Conservation (phyloP, 257 asterid genomes). For the Sherardia arvensis region DNA sequence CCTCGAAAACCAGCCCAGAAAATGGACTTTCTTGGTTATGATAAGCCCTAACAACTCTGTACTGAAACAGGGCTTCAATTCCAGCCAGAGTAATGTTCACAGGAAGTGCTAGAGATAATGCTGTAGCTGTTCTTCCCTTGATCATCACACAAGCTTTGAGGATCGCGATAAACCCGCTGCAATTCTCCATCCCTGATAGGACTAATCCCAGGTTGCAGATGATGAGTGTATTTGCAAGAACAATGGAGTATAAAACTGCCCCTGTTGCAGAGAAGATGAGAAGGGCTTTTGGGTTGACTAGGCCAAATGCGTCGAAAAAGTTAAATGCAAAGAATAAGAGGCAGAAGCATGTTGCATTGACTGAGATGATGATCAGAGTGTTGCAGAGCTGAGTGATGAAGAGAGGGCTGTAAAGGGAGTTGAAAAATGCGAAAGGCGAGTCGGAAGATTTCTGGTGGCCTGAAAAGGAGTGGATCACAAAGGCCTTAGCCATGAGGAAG, state of each 20-base stretch:
- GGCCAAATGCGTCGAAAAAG: constrained; percentile 19
- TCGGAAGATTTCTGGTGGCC: constrained; percentile 8
- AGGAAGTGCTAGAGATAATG: constrained; percentile 44
- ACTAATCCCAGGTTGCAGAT: constrained; percentile 38
- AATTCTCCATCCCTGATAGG: constrained; percentile 32
- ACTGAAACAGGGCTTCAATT: constrained; percentile 60
- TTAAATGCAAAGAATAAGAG: constrained; percentile 35
- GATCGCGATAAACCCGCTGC: constrained; percentile 33
- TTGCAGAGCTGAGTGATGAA: constrained; percentile 48
- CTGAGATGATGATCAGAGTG: constrained; percentile 37
- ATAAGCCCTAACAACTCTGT: constrained; percentile 34
- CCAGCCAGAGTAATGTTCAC: constrained; percentile 43
- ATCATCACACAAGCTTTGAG: constrained; percentile 40
- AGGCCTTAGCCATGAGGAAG: constrained; percentile 57
- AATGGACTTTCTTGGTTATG: constrained; percentile 6
- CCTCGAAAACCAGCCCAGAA: constrained; percentile 42
- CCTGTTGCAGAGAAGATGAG: constrained; percentile 45
- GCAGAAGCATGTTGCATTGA: constrained; percentile 61
- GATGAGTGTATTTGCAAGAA: constrained; percentile 55
- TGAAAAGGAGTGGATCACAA: constrained; percentile 25
- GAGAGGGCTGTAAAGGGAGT: constrained; percentile 34
- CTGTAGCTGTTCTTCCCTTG: constrained; percentile 44
- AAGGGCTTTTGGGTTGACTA: constrained; percentile 24
- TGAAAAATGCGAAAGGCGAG: constrained; percentile 13
- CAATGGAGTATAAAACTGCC: constrained; percentile 45